phyloP scores from a whole-genome alignment of 2,329 filamentous ascomycete species.

The Diaporthe sp. region DNA sequence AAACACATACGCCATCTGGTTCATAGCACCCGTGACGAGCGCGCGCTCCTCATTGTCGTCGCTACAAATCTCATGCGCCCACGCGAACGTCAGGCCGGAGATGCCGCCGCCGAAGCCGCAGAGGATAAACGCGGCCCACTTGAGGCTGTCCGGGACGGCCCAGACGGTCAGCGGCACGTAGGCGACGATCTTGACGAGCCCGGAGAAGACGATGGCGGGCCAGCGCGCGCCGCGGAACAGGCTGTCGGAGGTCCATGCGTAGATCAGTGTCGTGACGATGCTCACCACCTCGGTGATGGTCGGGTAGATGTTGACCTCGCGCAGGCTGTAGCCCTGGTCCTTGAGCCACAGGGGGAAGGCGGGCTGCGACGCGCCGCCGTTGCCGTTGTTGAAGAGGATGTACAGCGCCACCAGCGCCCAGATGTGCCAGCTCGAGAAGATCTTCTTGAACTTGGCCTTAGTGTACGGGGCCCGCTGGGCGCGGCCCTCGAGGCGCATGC shows the following conservation, averaged over 20 bases:
- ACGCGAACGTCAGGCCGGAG: constrained; percentile 61
- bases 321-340: constrained; percentile 57
- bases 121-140: constrained; percentile 75
- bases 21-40: constrained; percentile 76
- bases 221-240: constrained; percentile 71
- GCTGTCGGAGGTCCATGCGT: constrained; percentile 77
- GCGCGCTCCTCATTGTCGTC: constrained; percentile 75
- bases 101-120: constrained; percentile 65
- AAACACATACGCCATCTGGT: constrained; percentile 77
- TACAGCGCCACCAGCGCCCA: constrained; percentile 72
- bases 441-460: constrained; percentile 68
- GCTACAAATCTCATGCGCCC: constrained; percentile 65
- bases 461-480: constrained; percentile 58
- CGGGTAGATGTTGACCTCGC: constrained; percentile 66
- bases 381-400: constrained; percentile 75
- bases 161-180: constrained; percentile 58
- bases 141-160: constrained; percentile 66
- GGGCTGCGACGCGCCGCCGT: constrained; percentile 62
- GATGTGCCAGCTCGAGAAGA: constrained; percentile 76
- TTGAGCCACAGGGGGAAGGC: constrained; percentile 68
- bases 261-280: constrained; percentile 71
- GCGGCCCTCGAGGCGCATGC: constrained; percentile 61
- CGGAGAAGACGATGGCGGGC: constrained; percentile 73
- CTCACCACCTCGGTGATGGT: constrained; percentile 70
- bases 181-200: constrained; percentile 58